phyloP scores from a whole-genome alignment of 345 rosid species.

The Mallotus nudiflorus region DNA sequence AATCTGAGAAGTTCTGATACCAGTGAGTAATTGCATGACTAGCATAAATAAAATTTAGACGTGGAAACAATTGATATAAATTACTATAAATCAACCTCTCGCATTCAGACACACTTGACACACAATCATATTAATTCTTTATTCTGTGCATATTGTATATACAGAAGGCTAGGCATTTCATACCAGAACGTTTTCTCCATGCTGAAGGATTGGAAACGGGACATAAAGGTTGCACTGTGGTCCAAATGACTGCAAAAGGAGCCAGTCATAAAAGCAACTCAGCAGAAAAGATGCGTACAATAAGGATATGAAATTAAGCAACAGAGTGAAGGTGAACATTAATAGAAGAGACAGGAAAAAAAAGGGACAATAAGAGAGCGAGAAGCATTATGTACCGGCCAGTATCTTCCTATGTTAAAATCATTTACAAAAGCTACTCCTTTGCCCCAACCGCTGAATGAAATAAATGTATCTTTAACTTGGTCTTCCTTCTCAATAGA shows the following conservation, averaged over 20 bases:
- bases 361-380: neutral
- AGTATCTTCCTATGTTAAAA: slow-evolving; percentile 87
- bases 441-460: slow-evolving; percentile 83
- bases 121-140: too few relatives aligned
- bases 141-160: neutral
- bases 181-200: slow-evolving; percentile 67
- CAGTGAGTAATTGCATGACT: neutral
- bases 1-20: neutral
- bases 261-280: neutral
- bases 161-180: slow-evolving; percentile 1
- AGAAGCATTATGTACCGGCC: slow-evolving; percentile 60
- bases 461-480: slow-evolving; percentile 72
- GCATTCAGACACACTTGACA: too few relatives aligned
- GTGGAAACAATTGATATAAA: neutral
- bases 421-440: slow-evolving; percentile 75
- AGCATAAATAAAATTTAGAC: neutral
- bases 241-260: slow-evolving; percentile 62
- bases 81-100: neutral
- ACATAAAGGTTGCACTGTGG: slow-evolving; percentile 87
- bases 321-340: neutral
- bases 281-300: too few relatives aligned
- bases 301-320: too few relatives aligned
- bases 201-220: slow-evolving; percentile 72
- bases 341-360: neutral
- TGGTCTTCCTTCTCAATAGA: slow-evolving; percentile 41